These are phyloP conservation scores for Trichoderma endophyticum DNA, from an alignment of 2,329 filamentous ascomycete species.

Conservation along the genomic window DNA sequence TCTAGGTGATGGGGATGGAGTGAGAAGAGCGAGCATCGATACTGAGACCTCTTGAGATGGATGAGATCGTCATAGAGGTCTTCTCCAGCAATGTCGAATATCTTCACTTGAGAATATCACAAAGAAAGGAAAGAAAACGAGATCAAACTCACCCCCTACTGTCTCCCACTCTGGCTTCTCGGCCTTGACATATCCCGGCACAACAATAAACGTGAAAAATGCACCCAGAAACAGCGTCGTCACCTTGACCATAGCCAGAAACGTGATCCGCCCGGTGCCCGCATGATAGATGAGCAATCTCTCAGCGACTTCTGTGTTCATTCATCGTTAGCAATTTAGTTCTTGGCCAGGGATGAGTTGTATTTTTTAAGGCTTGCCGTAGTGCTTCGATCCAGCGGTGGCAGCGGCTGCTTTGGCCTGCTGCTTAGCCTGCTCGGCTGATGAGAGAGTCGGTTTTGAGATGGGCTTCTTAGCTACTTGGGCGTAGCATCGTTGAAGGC, in stretches of 20 bases:
- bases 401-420: conserved; percentile 29
- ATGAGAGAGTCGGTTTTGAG: conserved; percentile 17
- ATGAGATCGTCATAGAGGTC: not conserved
- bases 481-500: conserved; percentile 28
- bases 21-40: not conserved
- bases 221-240: conserved; percentile 66
- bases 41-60: not conserved
- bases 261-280: conserved; percentile 63
- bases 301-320: conserved; percentile 48
- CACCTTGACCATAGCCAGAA: conserved; percentile 68
- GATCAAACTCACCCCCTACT: conserved; percentile 36
- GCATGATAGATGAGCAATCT: conserved; percentile 71
- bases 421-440: conserved; percentile 27
- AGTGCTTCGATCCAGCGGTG: conserved; percentile 22
- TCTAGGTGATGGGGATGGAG: not conserved
- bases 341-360: not conserved
- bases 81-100: not conserved
- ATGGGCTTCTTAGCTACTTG: conserved; percentile 14
- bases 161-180: conserved; percentile 37
- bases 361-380: conserved; percentile 19
- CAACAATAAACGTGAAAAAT: conserved; percentile 62
- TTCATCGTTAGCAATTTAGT: not conserved
- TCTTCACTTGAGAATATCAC: not conserved
- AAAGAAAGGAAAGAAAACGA: not conserved
- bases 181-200: conserved; percentile 53